A percentile compares a stretch with the other conserved stretches of the same genome.
Conservation (phyloP, 2,329 filamentous ascomycete genomes). For the Phialocephala subalpina region DNA sequence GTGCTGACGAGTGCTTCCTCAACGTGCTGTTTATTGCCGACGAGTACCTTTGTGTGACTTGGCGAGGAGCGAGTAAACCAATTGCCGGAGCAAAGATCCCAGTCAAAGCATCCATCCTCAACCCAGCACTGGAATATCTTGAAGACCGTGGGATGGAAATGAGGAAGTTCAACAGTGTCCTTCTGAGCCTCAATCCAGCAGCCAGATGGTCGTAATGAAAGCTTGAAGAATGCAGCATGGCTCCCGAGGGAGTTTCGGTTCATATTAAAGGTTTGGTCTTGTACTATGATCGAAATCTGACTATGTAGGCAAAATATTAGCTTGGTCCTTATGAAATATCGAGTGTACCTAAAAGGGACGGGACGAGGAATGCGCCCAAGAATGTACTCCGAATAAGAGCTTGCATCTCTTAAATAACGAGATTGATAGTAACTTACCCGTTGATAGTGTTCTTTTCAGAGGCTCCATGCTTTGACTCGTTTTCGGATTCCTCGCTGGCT, state of each 20-base stretch:
- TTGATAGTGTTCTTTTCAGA: neutral
- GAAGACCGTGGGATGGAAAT: neutral
- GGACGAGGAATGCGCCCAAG: neutral
- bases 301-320: neutral
- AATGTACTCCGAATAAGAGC: neutral
- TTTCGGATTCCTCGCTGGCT: neutral
- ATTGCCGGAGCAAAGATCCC: neutral
- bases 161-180: neutral
- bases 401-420: neutral
- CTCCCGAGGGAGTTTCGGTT: neutral
- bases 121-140: neutral
- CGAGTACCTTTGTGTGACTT: neutral
- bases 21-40: neutral
- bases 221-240: neutral
- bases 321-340: neutral
- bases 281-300: neutral
- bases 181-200: neutral
- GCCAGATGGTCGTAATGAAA: neutral
- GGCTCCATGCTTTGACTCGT: neutral
- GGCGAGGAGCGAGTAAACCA: neutral
- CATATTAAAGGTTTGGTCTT: neutral
- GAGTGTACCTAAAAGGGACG: neutral
- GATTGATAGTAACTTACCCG: neutral
- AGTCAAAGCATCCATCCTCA: neutral
- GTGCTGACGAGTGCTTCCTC: neutral